Evolutionary conservation across 1,284 basidiomycete genomes (phyloP), one percentile per base, ranked within the genome.

Genomic region (Fomitopsis betulina): DNA sequence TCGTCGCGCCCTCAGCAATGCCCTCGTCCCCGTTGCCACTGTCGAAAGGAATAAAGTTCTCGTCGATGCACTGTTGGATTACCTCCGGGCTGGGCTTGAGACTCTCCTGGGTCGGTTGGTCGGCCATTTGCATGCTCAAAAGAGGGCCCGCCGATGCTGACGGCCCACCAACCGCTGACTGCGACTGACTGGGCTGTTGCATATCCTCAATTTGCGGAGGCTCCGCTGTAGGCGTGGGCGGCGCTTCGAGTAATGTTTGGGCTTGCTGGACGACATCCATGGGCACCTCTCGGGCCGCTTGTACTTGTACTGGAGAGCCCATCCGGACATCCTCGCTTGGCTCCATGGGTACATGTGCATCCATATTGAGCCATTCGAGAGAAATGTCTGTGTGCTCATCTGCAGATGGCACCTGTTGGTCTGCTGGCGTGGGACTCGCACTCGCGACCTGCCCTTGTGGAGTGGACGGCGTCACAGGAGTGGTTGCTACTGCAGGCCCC

Each of bases 11-110:
- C 42, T 47, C 45, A 12, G 3, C 15, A 15, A 5, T 13, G 15
- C 65, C 68, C 32, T 35, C 33, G n/a, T 72, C 69, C 49, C 67
- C 68, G 32, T 74, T 69, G 53, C 73, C 70, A 7, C 72, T 73
- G 15, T 78, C 77, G 37, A 72, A 71, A 37, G 76, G 77, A 3
- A 58, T 58, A 50, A 81, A 80, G 45, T 83, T 70, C 37, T 72
- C 68, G 30, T 70, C 66, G n/a, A 85, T 67, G 59, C 81, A 82
- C 42, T 79, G 77, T 52, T 75, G 70, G 21, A 57, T 35, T 7
- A 53, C 21, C 25, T 57, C 56, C 12, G 39, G 12, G 13, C 32
- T 51, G 6, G 33, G 30, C 13, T 37, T 35, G n/a, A 37, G 32
- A 19, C 13, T 10, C n/a, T 25, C 30, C 49, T 33, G 49, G 9